Base-by-base conservation (phyloP, 2,329 filamentous ascomycete species). In the Bertia moriformis region DNA sequence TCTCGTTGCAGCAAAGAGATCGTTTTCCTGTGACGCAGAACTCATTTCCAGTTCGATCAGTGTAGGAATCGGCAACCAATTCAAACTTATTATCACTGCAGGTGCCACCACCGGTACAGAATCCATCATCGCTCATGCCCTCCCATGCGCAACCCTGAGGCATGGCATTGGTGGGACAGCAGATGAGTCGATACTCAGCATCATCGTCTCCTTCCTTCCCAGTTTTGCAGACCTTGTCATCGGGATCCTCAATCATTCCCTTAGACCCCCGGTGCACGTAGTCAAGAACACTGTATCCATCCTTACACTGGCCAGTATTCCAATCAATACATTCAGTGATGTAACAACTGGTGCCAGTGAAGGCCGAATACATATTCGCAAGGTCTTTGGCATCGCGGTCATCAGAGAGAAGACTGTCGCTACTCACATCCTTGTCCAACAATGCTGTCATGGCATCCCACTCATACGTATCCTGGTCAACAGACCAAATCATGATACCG, bases 401-500 rank as follows among this genome's bases (percentile, higher is more conserved):
- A 27, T 27, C 22, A 10, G 22, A 27, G 22, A 27, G 22, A 7
- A 27, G 22, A 27, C 7, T 10, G 7, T n/a, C 22, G 7, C 22
- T n/a, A 27, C 7, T 17, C 15, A 18, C 32, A 13, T 17, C 15
- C 15, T 35, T 18, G 7, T 15, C 32, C 12, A 35, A 17, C 7
- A 35, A 15, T 7, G 12, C 32, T 7, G 10, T 35, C 15, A 35
- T 10, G 7, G 32, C 32, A 7, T 35, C 15, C 12, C 15, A 18
- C 10, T 35, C 32, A 14, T 35, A 18, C 7, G 32, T 35, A 35
- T 52, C 50, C 27, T 40, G 45, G 41, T 46, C 45, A 19, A 50
- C 40, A 20, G 48, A 48, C 51, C 51, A 54, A 20, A 53, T 48
- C 33, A 52, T 38, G 13, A 45, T 37, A 38, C 49, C 49, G 19